Evolutionary conservation across 257 asterid species (phyloP).

Genomic region (Fraxinus quadrangulata): DNA sequence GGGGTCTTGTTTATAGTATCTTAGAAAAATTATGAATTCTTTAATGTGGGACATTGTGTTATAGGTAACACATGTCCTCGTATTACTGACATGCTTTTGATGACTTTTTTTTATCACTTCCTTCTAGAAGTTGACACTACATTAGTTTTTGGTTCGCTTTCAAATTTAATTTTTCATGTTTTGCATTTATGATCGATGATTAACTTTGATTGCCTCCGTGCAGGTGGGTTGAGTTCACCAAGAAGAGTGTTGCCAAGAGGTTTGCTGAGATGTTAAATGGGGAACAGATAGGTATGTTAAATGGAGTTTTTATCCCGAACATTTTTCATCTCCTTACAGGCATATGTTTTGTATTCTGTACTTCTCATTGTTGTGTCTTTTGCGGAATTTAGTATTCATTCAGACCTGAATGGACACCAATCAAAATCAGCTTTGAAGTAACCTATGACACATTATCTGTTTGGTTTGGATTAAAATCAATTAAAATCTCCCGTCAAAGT

Average conservation of each 20-base stretch:
- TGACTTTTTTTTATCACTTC: neutral
- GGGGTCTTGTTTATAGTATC: neutral
- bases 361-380: neutral
- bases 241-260: constrained; percentile 85
- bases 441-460: neutral
- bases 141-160: too few species aligned
- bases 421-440: neutral
- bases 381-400: neutral
- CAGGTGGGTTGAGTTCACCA: constrained; percentile 90
- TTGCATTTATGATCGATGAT: neutral
- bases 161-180: neutral
- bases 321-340: constrained; percentile 3
- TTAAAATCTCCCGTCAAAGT: too few species aligned
- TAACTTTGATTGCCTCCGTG: constrained; percentile 22
- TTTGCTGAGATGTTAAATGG: constrained; percentile 81
- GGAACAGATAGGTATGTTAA: constrained; percentile 70
- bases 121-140: neutral
- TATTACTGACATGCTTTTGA: neutral
- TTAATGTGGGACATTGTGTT: neutral
- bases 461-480: too few species aligned
- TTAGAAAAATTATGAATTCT: neutral
- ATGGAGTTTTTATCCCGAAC: neutral
- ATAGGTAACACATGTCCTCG: neutral
- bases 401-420: neutral
- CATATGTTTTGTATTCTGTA: constrained; percentile 4